A percentile compares a stretch with the other conserved stretches of the same genome.
Evolutionary conservation across 345 rosid species (phyloP).

Genomic region (Citrus australasica): DNA sequence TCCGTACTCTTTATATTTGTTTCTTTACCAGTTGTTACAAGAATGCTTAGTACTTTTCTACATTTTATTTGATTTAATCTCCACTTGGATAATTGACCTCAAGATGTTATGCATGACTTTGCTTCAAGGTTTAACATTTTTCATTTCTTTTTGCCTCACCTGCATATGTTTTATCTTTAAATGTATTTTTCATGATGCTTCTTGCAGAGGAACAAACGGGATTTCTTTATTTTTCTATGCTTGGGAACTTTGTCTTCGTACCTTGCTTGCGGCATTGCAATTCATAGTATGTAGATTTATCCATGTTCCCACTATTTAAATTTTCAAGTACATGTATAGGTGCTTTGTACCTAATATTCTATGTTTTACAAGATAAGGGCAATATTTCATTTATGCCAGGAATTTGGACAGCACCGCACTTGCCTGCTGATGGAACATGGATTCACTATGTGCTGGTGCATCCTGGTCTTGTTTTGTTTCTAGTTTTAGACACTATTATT

Average conservation of each 20-base stretch:
- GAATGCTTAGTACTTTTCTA: neutral
- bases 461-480: slow-evolving; percentile 62
- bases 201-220: slow-evolving; percentile 84
- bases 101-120: neutral
- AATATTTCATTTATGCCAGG: slow-evolving; percentile 44
- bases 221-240: slow-evolving; percentile 73
- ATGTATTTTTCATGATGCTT: neutral
- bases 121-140: neutral
- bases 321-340: neutral
- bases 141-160: neutral
- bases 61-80: neutral
- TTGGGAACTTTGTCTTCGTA: slow-evolving; percentile 60
- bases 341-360: slow-evolving; percentile 2
- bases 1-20: neutral
- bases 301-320: neutral
- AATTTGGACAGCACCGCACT: slow-evolving; percentile 47
- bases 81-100: neutral
- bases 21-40: neutral
- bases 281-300: slow-evolving; percentile 62
- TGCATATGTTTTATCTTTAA: neutral
- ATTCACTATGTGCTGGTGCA: slow-evolving; percentile 51
- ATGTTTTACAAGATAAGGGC: neutral
- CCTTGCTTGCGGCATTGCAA: slow-evolving; percentile 46
- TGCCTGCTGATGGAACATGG: slow-evolving; percentile 50
- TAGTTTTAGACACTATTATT: slow-evolving; percentile 50